These are phyloP conservation scores for Clonostachys chloroleuca DNA, from an alignment of 2,329 filamentous ascomycete species.

Conservation along the genomic window DNA sequence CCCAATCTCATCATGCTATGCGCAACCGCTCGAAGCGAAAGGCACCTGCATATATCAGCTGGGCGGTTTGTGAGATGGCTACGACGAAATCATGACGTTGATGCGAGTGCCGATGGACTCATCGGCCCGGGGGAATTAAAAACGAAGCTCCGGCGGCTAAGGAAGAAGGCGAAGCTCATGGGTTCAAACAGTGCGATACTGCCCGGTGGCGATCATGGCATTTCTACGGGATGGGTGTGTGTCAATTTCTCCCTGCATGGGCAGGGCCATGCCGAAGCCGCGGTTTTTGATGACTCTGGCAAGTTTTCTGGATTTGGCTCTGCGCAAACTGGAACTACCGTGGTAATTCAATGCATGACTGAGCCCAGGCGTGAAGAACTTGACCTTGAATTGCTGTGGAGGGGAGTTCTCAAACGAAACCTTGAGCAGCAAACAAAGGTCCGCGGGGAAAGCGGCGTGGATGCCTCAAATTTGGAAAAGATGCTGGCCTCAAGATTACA, in stretches of 20 bases:
- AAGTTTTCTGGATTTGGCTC: slow-evolving; percentile 75
- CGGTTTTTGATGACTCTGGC: slow-evolving; percentile 40
- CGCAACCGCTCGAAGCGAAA: slow-evolving; percentile 85
- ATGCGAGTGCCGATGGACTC: slow-evolving; percentile 79
- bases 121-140: slow-evolving; percentile 89
- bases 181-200: slow-evolving; percentile 65
- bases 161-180: slow-evolving; percentile 76
- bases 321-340: slow-evolving; percentile 39
- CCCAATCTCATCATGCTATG: slow-evolving; percentile 90
- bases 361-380: slow-evolving; percentile 47
- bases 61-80: slow-evolving; percentile 88
- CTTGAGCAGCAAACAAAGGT: slow-evolving; percentile 21
- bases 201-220: slow-evolving; percentile 72
- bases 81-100: slow-evolving; percentile 65
- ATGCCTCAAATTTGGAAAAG: slow-evolving; percentile 18
- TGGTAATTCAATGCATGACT: slow-evolving; percentile 56
- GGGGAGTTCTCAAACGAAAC: slow-evolving; percentile 28
- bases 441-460: slow-evolving; percentile 13
- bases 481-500: slow-evolving; percentile 24
- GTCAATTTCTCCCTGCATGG: slow-evolving; percentile 74
- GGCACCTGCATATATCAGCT: slow-evolving; percentile 86
- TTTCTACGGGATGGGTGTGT: slow-evolving; percentile 93
- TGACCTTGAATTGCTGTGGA: slow-evolving; percentile 49
- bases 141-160: slow-evolving; percentile 75
- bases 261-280: slow-evolving; percentile 31